Conservation (phyloP, 208 protist species). For the Trypanosoma boissoni region DNA sequence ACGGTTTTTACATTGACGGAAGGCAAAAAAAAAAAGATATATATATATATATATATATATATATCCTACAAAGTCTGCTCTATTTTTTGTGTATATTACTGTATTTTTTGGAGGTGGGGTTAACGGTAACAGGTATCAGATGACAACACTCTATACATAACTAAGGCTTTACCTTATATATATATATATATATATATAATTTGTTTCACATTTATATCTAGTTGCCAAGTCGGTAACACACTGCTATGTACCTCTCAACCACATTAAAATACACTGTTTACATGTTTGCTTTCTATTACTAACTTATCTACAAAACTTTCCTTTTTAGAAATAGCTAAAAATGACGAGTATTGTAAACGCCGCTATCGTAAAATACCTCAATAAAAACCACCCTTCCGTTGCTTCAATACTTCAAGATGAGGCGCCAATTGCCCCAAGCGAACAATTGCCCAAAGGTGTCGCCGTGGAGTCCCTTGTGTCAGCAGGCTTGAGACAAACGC, state of each 20-base stretch:
- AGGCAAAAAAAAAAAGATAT: neutral
- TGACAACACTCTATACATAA: no score
- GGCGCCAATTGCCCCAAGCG: conserved; percentile 2
- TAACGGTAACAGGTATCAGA: no score
- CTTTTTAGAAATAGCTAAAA: neutral
- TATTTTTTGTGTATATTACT: no score
- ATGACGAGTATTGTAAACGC: conserved; percentile 53
- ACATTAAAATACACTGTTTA: no score
- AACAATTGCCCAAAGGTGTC: conserved; percentile 4
- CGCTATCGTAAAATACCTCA: conserved; percentile 50
- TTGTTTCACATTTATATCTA: no score
- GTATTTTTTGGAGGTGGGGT: no score
- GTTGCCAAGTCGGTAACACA: no score
- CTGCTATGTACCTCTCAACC: no score
- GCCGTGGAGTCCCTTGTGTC: conserved; percentile 28
- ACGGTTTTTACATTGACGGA: conserved; percentile 29
- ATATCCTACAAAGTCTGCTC: no score
- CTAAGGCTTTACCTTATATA: no score
- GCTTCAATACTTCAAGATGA: conserved; percentile 36
- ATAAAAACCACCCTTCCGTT: conserved; percentile 32
- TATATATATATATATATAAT: no score
- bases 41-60: conserved; percentile 1
- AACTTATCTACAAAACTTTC: neutral
- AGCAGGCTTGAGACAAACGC: neutral
- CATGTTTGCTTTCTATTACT: conserved; percentile 5